Evolutionary conservation across 192 early-diverging fungal genomes (phyloP), one percentile per base, ranked within the genome.

Genomic region (Coemansia sp.): DNA sequence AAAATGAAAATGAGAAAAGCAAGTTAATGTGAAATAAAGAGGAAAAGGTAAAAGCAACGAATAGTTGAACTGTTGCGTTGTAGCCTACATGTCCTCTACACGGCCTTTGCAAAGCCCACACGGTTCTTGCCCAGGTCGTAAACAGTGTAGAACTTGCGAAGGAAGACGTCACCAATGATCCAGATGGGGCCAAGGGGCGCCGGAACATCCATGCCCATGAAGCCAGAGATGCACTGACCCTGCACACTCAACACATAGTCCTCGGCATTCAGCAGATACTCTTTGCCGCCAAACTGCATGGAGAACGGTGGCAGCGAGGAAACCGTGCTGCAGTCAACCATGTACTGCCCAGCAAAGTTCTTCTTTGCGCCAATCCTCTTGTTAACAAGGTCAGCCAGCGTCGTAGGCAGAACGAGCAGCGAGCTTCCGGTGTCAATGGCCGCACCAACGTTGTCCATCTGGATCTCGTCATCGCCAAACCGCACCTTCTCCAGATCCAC

Each of bases 391-490:
- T 95, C 94, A 7, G 97, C 91, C 57, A 97, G 78, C 10, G 78
- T 84, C 0, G 87, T 89, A 4, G 91, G 90, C 37, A 93, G 71
- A 6, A 90, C 93, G 56, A 97, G 84, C 63, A 99, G 84, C 41
- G 94, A 97, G 40, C 91, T 87, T 4, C 95, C 94, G 10, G 95
- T 97, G 75, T 98, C 94, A 67, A 98, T 96, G 36, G 94, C 94
- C 10, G 94, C 93, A 19, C 90, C 88, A 5, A 83, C 80, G 59
- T 82, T 78, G 21, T 85, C 84, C 42, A 96, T 40, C 37, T 87
- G 71, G 64, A 95, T 72, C 26, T 88, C 84, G n/a, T 90, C 87
- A 46, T 89, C 92, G 64, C 89, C 95, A 65, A 98, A 87, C 54
- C 80, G 86, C 55, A 94, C 86, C 65, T 88, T 85, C 62, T 90